Conservation (phyloP, 345 rosid genomes). For the Salix arbutifolia region DNA sequence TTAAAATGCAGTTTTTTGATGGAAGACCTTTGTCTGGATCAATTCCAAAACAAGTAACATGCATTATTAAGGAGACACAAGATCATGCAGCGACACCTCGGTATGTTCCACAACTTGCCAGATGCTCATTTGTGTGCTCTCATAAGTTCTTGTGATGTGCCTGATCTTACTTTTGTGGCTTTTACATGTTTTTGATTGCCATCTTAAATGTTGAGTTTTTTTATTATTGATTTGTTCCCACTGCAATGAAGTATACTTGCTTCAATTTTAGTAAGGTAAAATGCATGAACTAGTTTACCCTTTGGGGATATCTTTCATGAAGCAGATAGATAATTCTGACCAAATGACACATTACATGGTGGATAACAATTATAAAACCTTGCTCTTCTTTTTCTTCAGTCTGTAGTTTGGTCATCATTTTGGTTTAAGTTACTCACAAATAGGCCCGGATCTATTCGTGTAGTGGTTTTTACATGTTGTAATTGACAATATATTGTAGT, state of each 20-base stretch:
- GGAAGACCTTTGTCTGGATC: conserved; percentile 73
- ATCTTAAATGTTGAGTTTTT: neutral
- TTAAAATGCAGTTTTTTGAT: conserved; percentile 62
- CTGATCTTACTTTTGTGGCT: neutral
- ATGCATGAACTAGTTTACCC: neutral
- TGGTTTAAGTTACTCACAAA: neutral
- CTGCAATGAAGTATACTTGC: neutral
- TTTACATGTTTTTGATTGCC: conserved; percentile 1
- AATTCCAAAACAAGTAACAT: conserved; percentile 72
- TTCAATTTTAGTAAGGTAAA: neutral
- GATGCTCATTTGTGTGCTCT: neutral
- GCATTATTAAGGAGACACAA: conserved; percentile 67
- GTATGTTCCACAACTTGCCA: conserved; percentile 30
- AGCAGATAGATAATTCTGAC: neutral
- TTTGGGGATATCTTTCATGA: neutral
- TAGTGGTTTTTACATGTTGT: too few species aligned
- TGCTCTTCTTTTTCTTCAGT: neutral
- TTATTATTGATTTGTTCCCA: neutral
- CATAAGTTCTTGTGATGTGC: neutral
- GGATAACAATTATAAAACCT: neutral
- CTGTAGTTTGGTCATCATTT: neutral
- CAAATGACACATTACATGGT: too few species aligned
- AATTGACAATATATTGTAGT: too few species aligned
- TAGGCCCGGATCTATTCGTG: too few species aligned
- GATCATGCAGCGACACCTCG: conserved; percentile 62